Conservation (phyloP, 495 filamentous ascomycete species). For the Penicillium silybi region DNA sequence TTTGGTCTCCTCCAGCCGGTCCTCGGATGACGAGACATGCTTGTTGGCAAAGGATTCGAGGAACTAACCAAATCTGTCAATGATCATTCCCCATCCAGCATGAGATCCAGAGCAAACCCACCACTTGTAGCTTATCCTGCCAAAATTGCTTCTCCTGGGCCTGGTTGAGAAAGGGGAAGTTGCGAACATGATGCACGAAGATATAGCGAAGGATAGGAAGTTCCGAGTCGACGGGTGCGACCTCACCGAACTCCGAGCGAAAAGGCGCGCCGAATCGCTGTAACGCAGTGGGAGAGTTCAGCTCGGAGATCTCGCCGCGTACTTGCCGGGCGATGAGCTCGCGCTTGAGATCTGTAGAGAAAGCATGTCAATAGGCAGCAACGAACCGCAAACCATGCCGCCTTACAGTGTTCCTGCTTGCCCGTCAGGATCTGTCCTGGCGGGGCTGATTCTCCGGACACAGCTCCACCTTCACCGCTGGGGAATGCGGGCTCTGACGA, state of each 20-base stretch:
- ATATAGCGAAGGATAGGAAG: slow-evolving; percentile 92
- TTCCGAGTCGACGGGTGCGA: slow-evolving; percentile 89
- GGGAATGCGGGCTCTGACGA: slow-evolving; percentile 4
- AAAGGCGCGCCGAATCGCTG: slow-evolving; percentile 96
- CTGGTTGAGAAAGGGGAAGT: slow-evolving; percentile 95
- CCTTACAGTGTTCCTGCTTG: slow-evolving; percentile 95
- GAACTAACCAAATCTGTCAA: slow-evolving; percentile 54
- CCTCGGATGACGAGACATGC: slow-evolving; percentile 93
- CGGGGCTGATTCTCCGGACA: slow-evolving; percentile 18
- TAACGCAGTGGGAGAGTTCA: slow-evolving; percentile 90
- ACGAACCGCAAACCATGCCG: neutral
- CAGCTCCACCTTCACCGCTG: slow-evolving; percentile 5
- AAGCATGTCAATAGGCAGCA: neutral
- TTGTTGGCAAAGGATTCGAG: slow-evolving; percentile 97
- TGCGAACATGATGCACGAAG: slow-evolving; percentile 95
- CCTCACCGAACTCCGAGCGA: slow-evolving; percentile 84
- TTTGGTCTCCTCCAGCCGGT: slow-evolving; percentile 94
- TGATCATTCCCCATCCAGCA: neutral
- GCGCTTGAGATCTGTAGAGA: slow-evolving; percentile 79
- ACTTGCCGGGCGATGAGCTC: slow-evolving; percentile 91
- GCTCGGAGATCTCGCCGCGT: slow-evolving; percentile 79
- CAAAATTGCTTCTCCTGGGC: slow-evolving; percentile 98
- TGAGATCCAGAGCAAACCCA: slow-evolving; percentile 41
- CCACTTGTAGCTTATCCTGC: slow-evolving; percentile 96
- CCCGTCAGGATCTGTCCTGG: slow-evolving; percentile 68